Evolutionary conservation across 768 basidiomycete species (phyloP).

Genomic region (Kwoniella heveanensis): DNA sequence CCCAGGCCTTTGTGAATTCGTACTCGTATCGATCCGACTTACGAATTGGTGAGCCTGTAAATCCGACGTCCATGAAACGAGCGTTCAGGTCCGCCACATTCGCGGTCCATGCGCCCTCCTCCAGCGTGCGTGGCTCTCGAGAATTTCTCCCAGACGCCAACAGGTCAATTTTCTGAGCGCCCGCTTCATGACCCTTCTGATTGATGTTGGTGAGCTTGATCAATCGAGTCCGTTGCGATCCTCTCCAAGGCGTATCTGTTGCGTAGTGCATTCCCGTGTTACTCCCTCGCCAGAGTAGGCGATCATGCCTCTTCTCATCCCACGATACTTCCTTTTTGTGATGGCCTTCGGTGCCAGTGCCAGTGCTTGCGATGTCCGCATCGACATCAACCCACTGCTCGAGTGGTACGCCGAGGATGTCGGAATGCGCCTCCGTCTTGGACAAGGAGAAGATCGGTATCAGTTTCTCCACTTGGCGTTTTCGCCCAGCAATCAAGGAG

Average conservation of each 20-base stretch:
- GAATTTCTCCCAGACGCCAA: neutral
- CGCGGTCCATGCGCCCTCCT: neutral
- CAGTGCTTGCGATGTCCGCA: constrained; percentile 5
- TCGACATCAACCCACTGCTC: constrained; percentile 27
- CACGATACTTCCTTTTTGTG: constrained; percentile 30
- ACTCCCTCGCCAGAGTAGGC: constrained; percentile 50
- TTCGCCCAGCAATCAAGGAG: constrained; percentile 8
- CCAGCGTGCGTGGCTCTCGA: neutral
- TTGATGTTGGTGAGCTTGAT: constrained; percentile 34
- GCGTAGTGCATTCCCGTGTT: constrained; percentile 48
- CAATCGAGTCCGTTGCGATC: constrained; percentile 44
- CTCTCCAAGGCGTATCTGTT: constrained; percentile 33
- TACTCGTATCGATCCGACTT: constrained; percentile 1
- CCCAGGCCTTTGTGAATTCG: too few relatives aligned
- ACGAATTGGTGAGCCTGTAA: constrained; percentile 22
- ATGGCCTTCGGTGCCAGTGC: too few relatives aligned
- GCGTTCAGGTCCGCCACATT: neutral
- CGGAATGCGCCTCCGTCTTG: constrained; percentile 30
- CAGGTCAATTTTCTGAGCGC: neutral
- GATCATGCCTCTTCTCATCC: constrained; percentile 39
- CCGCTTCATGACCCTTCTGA: neutral
- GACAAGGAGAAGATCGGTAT: constrained; percentile 28
- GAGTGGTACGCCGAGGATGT: constrained; percentile 32
- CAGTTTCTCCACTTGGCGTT: constrained; percentile 13
- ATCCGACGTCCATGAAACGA: constrained; percentile 16